These are phyloP conservation scores for Blepharisma stoltei DNA, from an alignment of 73 alveolate genomes.

Conservation along the genomic window DNA sequence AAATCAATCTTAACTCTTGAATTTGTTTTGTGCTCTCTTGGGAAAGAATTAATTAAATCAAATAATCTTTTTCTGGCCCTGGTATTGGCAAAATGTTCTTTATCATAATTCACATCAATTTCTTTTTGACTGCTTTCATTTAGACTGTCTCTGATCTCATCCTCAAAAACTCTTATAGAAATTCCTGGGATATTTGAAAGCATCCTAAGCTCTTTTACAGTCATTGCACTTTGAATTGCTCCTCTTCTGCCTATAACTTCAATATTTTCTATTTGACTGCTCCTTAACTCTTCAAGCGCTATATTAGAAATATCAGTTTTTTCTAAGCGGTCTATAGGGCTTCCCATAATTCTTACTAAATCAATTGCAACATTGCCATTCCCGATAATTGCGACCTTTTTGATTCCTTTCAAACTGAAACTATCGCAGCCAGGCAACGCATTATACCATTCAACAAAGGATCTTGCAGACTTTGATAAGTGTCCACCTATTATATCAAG, in stretches of 20 bases:
- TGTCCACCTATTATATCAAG: slow-evolving; percentile 40
- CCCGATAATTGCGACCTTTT: slow-evolving; percentile 43
- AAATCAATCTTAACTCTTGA: slow-evolving; percentile 34
- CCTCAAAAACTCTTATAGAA: slow-evolving; percentile 24
- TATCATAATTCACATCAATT: background rate
- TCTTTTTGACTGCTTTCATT: slow-evolving; percentile 30
- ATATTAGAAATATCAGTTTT: slow-evolving; percentile 62
- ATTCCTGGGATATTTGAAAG: slow-evolving; percentile 30
- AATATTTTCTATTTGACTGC: slow-evolving; percentile 35
- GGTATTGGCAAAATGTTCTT: background rate
- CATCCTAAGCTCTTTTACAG: slow-evolving; percentile 44
- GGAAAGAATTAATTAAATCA: slow-evolving; percentile 32
- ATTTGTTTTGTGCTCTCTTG: slow-evolving; percentile 7
- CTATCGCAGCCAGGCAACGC: slow-evolving; percentile 54
- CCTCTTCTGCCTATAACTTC: slow-evolving; percentile 58
- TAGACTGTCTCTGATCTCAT: slow-evolving; percentile 32
- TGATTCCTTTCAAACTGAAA: slow-evolving; percentile 35
- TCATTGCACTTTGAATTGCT: slow-evolving; percentile 41
- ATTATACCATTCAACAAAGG: slow-evolving; percentile 78
- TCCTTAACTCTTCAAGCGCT: slow-evolving; percentile 48
- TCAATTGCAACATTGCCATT: slow-evolving; percentile 90
- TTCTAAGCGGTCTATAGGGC: slow-evolving; percentile 40
- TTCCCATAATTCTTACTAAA: slow-evolving; percentile 61
- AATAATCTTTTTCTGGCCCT: slow-evolving; percentile 48
- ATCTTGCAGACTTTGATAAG: slow-evolving; percentile 49